Evolutionary conservation across 129 eudicot genomes (phyloP).

Genomic region (Daucus carota): DNA sequence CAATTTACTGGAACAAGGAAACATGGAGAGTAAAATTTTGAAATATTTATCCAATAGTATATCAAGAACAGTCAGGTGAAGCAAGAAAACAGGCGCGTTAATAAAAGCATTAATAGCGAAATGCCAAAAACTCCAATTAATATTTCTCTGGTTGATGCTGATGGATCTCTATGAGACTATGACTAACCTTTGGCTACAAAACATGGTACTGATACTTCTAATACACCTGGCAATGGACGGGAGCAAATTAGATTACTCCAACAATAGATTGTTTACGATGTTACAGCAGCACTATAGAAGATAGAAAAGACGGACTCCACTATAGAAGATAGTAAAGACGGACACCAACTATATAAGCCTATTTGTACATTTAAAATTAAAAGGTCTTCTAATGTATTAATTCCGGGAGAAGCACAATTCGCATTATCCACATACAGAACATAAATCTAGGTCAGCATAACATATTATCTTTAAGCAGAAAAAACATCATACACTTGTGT

Average conservation of each 20-base stretch:
- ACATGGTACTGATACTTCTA: no score
- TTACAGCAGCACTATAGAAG: not conserved
- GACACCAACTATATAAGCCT: slow-evolving; percentile 14
- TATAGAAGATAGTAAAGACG: not conserved
- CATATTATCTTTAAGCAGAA: not conserved
- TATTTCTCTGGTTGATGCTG: no score
- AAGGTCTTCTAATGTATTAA: slow-evolving; percentile 13
- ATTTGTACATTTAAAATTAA: slow-evolving; percentile 10
- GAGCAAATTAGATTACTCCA: not conserved
- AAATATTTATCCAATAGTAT: no score
- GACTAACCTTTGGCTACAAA: no score
- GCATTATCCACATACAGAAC: not conserved
- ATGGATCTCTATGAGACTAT: no score
- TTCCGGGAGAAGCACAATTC: not conserved
- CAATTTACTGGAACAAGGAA: no score
- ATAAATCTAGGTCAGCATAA: slow-evolving; percentile 7
- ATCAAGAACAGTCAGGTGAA: no score
- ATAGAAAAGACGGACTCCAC: not conserved
- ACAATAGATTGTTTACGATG: not conserved
- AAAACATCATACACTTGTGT: not conserved
- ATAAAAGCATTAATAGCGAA: no score
- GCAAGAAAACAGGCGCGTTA: no score
- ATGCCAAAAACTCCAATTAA: no score
- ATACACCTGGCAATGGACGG: no score
- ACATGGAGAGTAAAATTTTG: no score